Evolutionary conservation across 192 early-diverging fungal species (phyloP), one percentile per base, ranked within the genome.

Genomic region (Backusella tarrabulga): DNA sequence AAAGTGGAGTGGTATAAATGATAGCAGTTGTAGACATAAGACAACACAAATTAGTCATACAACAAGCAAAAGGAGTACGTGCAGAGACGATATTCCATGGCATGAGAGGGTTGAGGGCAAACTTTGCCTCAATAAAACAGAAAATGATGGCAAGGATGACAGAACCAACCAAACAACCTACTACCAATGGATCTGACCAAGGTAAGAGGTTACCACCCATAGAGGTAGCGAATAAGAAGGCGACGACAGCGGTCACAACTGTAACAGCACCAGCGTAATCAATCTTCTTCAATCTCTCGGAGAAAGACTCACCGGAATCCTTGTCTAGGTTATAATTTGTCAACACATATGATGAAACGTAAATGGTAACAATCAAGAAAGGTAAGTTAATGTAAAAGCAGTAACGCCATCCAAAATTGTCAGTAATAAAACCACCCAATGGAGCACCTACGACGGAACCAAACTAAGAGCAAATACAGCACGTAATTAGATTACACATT

Each of bases 331-430:
- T 71, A 76, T 80, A 54, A 71, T 76, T 73, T 77, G 88, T 74
- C 80, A 92, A 76, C 17, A 85, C 63, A 15, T 77, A 50, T 7
- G 74, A 46, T 14, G 89, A 76, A 8, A 89, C 81, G 15, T 82
- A 74, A 54, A 89, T 67, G 19, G 88, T 84, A 40, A 91, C 34
- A 26, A 82, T 67, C 6, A 91, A 83, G 36, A 95, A 68, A 41
- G 94, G 94, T 7, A 96, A 69, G 81, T 94, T 95, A 82, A 95
- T 92, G 83, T 87, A 95, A 77, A 95, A 95, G 68, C 90, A 90
- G 81, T 89, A 90, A 50, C 84, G 83, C 90, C 90, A 91, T n/a
- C 80, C 83, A 70, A 82, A 72, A 17, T 77, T 52, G 50, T 85
- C 79, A 52, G 93, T 91, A 3, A 90, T 88, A 71, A 95, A 92